Conservation (phyloP, 2,329 filamentous ascomycete genomes). For the Aspergillus sp. region DNA sequence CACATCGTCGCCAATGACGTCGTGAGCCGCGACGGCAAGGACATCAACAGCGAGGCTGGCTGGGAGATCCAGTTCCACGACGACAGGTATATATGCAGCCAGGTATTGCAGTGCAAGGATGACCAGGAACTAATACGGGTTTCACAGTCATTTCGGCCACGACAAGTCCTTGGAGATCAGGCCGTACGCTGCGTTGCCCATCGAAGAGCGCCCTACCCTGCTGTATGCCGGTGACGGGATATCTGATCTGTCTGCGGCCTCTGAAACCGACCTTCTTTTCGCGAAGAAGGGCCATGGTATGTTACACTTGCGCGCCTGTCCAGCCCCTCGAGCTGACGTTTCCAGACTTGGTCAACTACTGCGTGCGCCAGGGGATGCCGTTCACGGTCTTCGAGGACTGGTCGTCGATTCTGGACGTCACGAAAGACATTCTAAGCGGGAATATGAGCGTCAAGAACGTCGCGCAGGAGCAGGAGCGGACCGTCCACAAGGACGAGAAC, state of each 20-base stretch:
- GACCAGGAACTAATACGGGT: conserved; percentile 1
- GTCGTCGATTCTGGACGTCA: conserved; percentile 64
- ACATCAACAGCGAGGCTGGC: conserved; percentile 67
- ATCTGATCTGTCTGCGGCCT: conserved; percentile 81
- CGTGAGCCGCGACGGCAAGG: conserved; percentile 55
- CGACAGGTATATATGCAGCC: conserved; percentile 52
- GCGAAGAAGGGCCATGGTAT: conserved; percentile 81
- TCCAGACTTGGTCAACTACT: conserved; percentile 76
- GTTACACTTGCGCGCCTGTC: conserved; percentile 12
- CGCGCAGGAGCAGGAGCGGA: conserved; percentile 42
- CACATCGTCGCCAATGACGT: conserved; percentile 88
- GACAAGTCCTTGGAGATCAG: conserved; percentile 91
- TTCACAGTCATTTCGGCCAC: conserved; percentile 69
- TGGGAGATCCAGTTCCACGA: conserved; percentile 89
- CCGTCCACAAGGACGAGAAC: conserved; percentile 3
- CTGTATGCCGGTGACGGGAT: conserved; percentile 96
- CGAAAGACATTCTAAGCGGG: conserved; percentile 67
- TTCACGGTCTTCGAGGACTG: conserved; percentile 85
- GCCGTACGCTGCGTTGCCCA: conserved; percentile 63
- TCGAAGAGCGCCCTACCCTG: conserved; percentile 62
- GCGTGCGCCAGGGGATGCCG: conserved; percentile 71
- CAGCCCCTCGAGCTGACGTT: conserved; percentile 8
- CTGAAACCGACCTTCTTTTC: conserved; percentile 87
- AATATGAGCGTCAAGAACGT: conserved; percentile 62
- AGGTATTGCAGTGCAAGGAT: conserved; percentile 1